phyloP scores from a whole-genome alignment of 2,329 filamentous ascomycete species.

The Ceratocystis lukuohia region DNA sequence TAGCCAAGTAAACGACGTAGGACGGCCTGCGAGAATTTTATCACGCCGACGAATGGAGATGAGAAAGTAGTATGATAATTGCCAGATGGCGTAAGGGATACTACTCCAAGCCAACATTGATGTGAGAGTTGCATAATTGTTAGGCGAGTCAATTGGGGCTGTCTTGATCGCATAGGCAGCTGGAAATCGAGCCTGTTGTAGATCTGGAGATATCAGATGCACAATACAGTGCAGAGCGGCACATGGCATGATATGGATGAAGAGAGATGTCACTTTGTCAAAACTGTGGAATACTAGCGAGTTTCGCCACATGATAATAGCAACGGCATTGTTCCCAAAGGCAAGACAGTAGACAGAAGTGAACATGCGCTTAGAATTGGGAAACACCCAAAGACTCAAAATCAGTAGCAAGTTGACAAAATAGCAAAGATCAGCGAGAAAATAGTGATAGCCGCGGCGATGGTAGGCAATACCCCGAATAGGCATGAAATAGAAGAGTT shows the following conservation, averaged over 20 bases:
- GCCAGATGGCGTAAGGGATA: constrained; percentile 85
- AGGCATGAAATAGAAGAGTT: constrained; percentile 92
- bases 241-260: constrained; percentile 98
- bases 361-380: constrained; percentile 77
- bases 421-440: constrained; percentile 93
- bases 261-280: constrained; percentile 96
- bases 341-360: constrained; percentile 85
- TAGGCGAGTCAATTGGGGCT: constrained; percentile 53
- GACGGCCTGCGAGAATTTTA: constrained; percentile 88
- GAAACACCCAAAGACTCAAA: constrained; percentile 80
- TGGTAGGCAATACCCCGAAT: constrained; percentile 87
- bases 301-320: constrained; percentile 98
- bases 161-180: constrained; percentile 72
- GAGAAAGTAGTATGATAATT: constrained; percentile 81
- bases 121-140: constrained; percentile 61
- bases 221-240: constrained; percentile 85
- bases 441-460: constrained; percentile 87
- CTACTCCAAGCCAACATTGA: constrained; percentile 94
- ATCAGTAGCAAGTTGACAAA: constrained; percentile 85
- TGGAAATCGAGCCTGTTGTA: constrained; percentile 61
- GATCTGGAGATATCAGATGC: constrained; percentile 56
- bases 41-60: constrained; percentile 91
- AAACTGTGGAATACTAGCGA: constrained; percentile 96
- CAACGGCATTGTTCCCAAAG: constrained; percentile 92
- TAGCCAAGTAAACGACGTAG: constrained; percentile 95